Evolutionary conservation across 176 grass and related monocot species (phyloP).

Genomic region (Coix lacrymajobi): DNA sequence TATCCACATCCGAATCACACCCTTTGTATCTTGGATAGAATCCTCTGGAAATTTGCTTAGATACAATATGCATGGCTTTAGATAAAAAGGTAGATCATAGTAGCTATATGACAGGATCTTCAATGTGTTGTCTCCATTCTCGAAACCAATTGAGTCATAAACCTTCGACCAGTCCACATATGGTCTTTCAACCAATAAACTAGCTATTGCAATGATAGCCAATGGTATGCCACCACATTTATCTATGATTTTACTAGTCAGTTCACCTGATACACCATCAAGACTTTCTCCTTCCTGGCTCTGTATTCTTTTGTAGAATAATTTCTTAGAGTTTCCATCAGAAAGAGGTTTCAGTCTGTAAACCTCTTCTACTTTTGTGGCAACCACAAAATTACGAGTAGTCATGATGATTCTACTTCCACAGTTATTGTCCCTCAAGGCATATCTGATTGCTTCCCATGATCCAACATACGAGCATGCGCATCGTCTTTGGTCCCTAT

Average conservation of each 20-base stretch:
- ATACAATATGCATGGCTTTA: not conserved
- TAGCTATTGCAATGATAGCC: not conserved
- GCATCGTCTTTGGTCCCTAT: not conserved
- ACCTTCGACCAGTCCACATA: not conserved
- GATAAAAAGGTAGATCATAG: not conserved
- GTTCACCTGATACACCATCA: not conserved
- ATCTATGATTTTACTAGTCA: not conserved
- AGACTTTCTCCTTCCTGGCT: not conserved
- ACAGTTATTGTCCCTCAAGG: not conserved
- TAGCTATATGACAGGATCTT: not conserved
- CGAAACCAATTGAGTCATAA: not conserved
- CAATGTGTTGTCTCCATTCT: not conserved
- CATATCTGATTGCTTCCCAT: not conserved
- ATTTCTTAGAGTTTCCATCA: not conserved
- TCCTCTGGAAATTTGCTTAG: not conserved
- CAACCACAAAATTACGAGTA: not conserved
- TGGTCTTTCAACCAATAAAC: constrained; percentile 2
- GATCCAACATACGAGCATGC: not conserved
- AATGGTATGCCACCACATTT: constrained; percentile 7
- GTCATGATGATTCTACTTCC: not conserved
- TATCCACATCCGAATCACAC: not conserved
- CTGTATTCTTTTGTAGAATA: not conserved
- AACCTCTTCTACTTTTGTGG: not conserved
- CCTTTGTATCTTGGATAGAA: not conserved
- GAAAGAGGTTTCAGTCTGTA: not conserved